A percentile compares a stretch with the other conserved stretches of the same genome.
These are phyloP conservation scores for Teunomyces gatunensis DNA, from an alignment of 805 yeast genomes.

Conservation along the genomic window DNA sequence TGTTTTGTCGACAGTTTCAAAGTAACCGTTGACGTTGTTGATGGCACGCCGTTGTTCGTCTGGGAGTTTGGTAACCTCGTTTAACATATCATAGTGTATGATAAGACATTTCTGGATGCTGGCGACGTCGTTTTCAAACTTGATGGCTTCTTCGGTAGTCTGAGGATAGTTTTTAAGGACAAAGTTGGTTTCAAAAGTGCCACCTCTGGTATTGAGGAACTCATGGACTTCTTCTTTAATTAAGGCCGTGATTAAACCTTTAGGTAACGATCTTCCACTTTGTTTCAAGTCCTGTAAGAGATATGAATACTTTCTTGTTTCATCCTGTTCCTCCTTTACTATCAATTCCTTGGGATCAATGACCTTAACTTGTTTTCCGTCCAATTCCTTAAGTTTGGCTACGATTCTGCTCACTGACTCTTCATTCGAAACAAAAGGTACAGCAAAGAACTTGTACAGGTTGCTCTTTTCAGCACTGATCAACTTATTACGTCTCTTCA, in stretches of 20 bases:
- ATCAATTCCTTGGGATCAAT: conserved; percentile 54
- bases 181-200: conserved; percentile 45
- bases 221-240: conserved; percentile 37
- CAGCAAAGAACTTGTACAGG: conserved; percentile 40
- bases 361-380: conserved; percentile 28
- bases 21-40: conserved; percentile 59
- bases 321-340: conserved; percentile 42
- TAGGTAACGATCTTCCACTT: conserved; percentile 29
- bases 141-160: conserved; percentile 62
- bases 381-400: conserved; percentile 8
- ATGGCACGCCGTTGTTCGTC: conserved; percentile 24
- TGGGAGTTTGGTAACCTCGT: conserved; percentile 16
- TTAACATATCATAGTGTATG: conserved; percentile 26
- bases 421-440: conserved; percentile 30
- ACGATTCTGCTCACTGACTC: conserved; percentile 18
- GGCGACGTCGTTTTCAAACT: conserved; percentile 69
- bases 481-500: conserved; percentile 48
- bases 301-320: conserved; percentile 47
- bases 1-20: conserved; percentile 57
- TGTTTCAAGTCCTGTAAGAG: conserved; percentile 46
- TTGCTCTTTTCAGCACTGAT: conserved; percentile 36
- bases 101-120: conserved; percentile 43
- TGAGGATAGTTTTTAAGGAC: conserved; percentile 59
- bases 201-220: conserved; percentile 34
- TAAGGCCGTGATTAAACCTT: conserved; percentile 52